phyloP scores from a whole-genome alignment of 75 land plant species.

The Pinus taeda region DNA sequence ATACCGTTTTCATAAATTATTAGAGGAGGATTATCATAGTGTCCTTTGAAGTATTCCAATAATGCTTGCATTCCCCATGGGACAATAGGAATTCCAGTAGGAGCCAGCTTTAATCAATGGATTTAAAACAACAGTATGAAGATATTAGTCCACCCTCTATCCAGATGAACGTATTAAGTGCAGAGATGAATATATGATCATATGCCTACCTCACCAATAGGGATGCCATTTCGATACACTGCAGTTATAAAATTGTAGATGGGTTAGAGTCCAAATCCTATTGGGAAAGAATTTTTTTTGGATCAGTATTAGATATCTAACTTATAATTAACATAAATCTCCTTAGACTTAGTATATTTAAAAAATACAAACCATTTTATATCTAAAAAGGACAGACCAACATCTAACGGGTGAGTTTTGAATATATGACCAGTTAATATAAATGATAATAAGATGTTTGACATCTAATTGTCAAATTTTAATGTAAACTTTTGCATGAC shows the following conservation, averaged over 20 bases:
- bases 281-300: too few species aligned
- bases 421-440: neutral
- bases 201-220: neutral
- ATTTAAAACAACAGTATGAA: neutral
- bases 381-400: too few species aligned
- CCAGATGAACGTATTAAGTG: neutral
- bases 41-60: constrained; percentile 20
- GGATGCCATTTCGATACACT: neutral
- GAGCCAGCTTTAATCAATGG: constrained; percentile 3
- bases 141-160: neutral
- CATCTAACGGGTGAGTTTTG: neutral
- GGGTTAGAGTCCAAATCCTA: neutral
- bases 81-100: neutral
- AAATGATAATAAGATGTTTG: too few species aligned
- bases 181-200: neutral
- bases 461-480: too few species aligned
- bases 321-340: too few species aligned
- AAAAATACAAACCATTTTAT: too few species aligned
- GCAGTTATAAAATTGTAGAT: neutral
- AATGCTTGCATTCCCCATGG: neutral
- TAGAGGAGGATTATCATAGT: constrained; percentile 33
- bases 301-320: too few species aligned
- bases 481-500: too few species aligned
- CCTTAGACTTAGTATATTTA: too few species aligned
- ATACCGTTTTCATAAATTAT: constrained; percentile 2